Evolutionary conservation across 192 early-diverging fungal genomes (phyloP), one percentile per base, ranked within the genome.

Genomic region (Podila horticola): DNA sequence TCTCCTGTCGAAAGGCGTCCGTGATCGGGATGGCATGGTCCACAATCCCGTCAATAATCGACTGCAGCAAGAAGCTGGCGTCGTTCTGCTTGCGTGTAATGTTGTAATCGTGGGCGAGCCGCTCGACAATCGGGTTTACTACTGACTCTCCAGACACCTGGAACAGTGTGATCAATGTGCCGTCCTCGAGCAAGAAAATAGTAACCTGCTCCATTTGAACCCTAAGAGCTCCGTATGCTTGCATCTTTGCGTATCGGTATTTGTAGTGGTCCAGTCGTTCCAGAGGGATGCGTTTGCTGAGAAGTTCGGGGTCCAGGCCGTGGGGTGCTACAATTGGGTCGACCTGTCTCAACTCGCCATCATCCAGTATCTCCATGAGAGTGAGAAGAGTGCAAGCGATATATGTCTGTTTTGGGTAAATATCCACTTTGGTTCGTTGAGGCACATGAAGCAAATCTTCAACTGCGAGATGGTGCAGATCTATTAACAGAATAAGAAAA

Each of bases 31-130:
- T 75, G 12, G 85, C 74, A 74, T 79, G 79, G 49, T 85, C 86
- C 0, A 87, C 86, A 64, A 87, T 86, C 4, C 74, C 75, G 60
- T 87, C 86, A 33, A 87, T 85, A 24, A 87, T 63, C n/a, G 84
- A 71, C 45, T 87, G 79, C 34, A 87, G 49, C 13, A 87, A 38
- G 52, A 87, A 83, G 20, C 75, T 83, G 22, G 75, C 82, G 51
- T 87, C 86, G 36, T 74, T 62, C 2, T 74, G 24, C 31, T 82
- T 77, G 12, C 86, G 59, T 2, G 83, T 58, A 8, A 84, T 64
- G 4, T 82, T 75, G 26, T 41, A 74, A 13, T 71, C 41, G 24
- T 83, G 72, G 4, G 62, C 62, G 20, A 85, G 66, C 24, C 86
- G 72, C 52, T 68, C 63, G 24, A 71, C 50, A 26, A 87, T 85